phyloP scores from a whole-genome alignment of 1,284 basidiomycete genomes.

The Malassezia yamatoensis region DNA sequence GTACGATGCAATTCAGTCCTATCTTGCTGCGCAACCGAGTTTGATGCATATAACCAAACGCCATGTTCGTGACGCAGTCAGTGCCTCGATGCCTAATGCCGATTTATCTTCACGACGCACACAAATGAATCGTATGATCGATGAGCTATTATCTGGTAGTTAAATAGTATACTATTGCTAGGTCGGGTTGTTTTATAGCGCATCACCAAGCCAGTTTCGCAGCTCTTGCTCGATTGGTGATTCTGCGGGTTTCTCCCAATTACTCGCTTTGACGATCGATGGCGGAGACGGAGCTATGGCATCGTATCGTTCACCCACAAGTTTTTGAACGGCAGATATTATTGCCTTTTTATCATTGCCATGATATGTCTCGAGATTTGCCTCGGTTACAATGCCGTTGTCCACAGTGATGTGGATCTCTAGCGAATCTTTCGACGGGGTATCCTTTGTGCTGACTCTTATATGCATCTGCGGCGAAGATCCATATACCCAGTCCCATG shows the following conservation, averaged over 20 bases:
- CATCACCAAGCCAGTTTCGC: slow-evolving; percentile 3
- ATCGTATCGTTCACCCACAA: slow-evolving; percentile 15
- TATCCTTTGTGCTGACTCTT: background rate
- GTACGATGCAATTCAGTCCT: slow-evolving; percentile 28
- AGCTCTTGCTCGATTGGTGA: background rate
- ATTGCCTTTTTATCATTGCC: no score
- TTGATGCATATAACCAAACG: slow-evolving; percentile 45
- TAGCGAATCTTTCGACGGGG: background rate
- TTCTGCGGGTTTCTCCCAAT: background rate
- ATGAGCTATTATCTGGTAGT: slow-evolving; percentile 37
- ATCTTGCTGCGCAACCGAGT: slow-evolving; percentile 41
- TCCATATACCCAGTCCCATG: slow-evolving; percentile 86
- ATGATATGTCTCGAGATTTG: no score
- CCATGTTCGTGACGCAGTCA: slow-evolving; percentile 37
- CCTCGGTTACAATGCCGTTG: no score
- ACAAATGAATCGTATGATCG: slow-evolving; percentile 41
- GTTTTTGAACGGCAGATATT: background rate
- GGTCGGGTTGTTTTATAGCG: background rate
- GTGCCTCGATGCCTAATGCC: slow-evolving; percentile 42
- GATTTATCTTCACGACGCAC: slow-evolving; percentile 30
- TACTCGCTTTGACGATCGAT: background rate
- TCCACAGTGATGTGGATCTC: no score
- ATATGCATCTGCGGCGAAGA: slow-evolving; percentile 76
- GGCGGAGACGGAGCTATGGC: slow-evolving; percentile 8
- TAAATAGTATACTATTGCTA: background rate